phyloP scores from a whole-genome alignment of 2,329 filamentous ascomycete genomes.

The Trichoderma atrobrunneum region DNA sequence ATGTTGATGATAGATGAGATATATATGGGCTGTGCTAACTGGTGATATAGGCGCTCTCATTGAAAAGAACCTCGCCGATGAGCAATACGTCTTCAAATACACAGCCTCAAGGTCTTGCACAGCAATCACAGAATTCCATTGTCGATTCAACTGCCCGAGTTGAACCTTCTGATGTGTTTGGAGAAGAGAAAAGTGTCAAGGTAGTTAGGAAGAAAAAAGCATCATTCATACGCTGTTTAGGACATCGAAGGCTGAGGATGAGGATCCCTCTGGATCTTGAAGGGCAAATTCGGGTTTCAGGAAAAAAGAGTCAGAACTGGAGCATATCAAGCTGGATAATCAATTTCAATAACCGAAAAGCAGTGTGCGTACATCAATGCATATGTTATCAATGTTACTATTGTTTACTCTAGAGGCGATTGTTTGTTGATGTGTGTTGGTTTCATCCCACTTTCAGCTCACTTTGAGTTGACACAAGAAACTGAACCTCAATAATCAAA shows the following conservation, averaged over 20 bases:
- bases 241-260: conserved; percentile 4
- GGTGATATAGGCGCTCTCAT: conserved; percentile 6
- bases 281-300: background rate
- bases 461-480: background rate
- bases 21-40: background rate
- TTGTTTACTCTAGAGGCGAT: background rate
- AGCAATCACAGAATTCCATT: background rate
- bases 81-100: background rate
- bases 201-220: conserved; percentile 19
- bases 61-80: background rate
- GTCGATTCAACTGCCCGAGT: background rate
- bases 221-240: conserved; percentile 22
- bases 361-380: background rate
- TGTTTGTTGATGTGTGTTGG: background rate
- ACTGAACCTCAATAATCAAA: background rate
- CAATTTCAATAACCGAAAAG: accelerated
- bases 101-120: background rate
- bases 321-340: accelerated
- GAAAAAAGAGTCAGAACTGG: background rate
- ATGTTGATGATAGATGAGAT: no score
- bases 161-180: background rate
- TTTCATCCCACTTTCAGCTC: background rate
- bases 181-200: background rate
- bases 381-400: background rate
- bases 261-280: background rate